Conservation (phyloP, 169 alveolate species). For the Eimeria falciformis region DNA sequence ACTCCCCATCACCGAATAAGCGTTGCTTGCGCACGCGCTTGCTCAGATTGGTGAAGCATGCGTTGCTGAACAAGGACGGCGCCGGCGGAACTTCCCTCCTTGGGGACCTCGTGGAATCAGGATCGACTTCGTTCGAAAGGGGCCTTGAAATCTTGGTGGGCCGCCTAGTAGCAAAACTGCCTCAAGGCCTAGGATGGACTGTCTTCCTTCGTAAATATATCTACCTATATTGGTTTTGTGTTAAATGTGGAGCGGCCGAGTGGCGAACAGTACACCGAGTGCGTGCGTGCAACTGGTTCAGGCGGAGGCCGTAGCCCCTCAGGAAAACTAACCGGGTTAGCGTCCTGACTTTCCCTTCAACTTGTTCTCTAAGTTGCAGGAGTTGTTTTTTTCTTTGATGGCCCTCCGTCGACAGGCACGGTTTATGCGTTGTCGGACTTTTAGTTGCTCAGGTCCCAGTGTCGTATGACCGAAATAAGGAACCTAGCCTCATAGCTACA, state of each 20-base stretch:
- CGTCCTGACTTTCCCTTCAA: not conserved
- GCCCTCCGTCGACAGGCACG: too few species aligned
- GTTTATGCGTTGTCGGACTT: too few species aligned
- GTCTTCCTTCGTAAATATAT: too few species aligned
- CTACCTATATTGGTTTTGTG: too few species aligned
- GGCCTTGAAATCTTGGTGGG: constrained; percentile 16
- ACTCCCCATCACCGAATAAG: not conserved
- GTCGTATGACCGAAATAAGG: too few species aligned
- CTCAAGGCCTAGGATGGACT: not conserved
- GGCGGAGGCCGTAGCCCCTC: not conserved
- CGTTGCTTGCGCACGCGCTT: not conserved
- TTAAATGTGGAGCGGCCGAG: too few species aligned
- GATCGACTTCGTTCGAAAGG: not conserved
- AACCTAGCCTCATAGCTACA: too few species aligned
- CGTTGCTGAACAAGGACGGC: constrained; percentile 15
- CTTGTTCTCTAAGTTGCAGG: too few species aligned
- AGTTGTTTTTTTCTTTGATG: too few species aligned
- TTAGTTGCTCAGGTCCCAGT: too few species aligned
- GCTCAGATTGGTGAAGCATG: constrained; percentile 5
- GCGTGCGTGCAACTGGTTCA: not conserved
- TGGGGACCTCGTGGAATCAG: constrained; percentile 31
- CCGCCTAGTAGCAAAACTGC: not conserved
- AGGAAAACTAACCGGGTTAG: not conserved
- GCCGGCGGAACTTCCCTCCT: constrained; percentile 16
- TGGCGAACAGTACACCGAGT: too few species aligned